Evolutionary conservation across 1,284 basidiomycete genomes (phyloP).

Genomic region (Mycena sp.): DNA sequence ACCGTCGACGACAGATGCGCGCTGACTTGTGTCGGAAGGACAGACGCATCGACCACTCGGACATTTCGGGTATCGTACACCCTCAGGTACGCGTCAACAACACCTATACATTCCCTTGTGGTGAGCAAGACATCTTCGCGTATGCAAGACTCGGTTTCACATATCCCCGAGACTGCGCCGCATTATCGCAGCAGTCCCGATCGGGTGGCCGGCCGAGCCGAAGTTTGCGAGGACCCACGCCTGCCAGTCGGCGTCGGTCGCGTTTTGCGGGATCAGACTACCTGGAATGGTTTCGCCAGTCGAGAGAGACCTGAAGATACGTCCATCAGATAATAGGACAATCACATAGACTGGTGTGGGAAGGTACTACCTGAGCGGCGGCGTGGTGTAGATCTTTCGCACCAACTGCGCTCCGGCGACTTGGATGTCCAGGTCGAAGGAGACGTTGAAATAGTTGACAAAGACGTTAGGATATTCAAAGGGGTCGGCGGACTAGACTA

Average conservation of each 20-base stretch:
- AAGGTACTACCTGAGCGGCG: constrained; percentile 50
- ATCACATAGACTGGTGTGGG: not conserved
- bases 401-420: constrained; percentile 54
- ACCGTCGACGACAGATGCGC: constrained; percentile 51
- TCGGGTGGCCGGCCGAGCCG: constrained; percentile 59
- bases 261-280: constrained; percentile 46
- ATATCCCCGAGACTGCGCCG: constrained; percentile 61
- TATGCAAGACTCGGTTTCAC: too few species aligned
- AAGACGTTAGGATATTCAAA: constrained; percentile 54
- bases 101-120: too few species aligned
- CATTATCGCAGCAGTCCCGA: constrained; percentile 73
- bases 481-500: constrained; percentile 50
- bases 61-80: constrained; percentile 62
- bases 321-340: not conserved
- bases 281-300: constrained; percentile 53
- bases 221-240: constrained; percentile 52
- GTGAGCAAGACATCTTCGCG: too few species aligned
- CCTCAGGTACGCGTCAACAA: constrained; percentile 50
- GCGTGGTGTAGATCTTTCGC: constrained; percentile 51
- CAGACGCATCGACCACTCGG: constrained; percentile 59
- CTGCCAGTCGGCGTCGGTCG: constrained; percentile 53
- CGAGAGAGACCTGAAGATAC: constrained; percentile 38
- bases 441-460: constrained; percentile 60
- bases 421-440: constrained; percentile 59
- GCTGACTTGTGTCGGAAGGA: constrained; percentile 54